Conservation (phyloP, 306 rosid genomes). For the Cucumis sativus region DNA sequence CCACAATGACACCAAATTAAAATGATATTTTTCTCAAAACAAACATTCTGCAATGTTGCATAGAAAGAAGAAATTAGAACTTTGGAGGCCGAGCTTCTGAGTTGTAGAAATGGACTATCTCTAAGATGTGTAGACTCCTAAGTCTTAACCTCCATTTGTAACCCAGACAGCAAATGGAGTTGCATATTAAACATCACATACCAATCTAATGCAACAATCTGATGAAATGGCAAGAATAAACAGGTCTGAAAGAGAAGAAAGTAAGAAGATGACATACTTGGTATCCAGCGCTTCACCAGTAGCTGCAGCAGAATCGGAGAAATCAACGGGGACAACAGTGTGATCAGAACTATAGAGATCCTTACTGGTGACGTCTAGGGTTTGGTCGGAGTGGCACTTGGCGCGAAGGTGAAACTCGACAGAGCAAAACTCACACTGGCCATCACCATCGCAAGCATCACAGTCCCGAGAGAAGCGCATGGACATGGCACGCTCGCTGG, state of each 20-base stretch:
- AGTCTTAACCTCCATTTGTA: neutral
- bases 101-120: neutral
- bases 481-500: slow-evolving; percentile 82
- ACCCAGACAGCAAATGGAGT: neutral
- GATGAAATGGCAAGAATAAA: neutral
- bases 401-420: slow-evolving; percentile 89
- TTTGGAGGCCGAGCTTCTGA: neutral
- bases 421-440: slow-evolving; percentile 96
- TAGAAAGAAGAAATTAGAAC: neutral
- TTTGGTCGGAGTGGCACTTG: slow-evolving; percentile 57
- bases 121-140: neutral
- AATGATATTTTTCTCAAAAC: neutral
- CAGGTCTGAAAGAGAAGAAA: neutral
- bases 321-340: slow-evolving; percentile 82
- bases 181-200: neutral
- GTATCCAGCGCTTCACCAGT: slow-evolving; percentile 33
- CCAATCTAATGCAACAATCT: neutral
- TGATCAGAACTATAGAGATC: slow-evolving; percentile 81
- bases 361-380: slow-evolving; percentile 79
- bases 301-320: slow-evolving; percentile 44
- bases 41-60: neutral
- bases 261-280: slow-evolving; percentile 23
- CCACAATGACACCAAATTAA: neutral
- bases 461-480: slow-evolving; percentile 99
- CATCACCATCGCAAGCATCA: slow-evolving; percentile 95